Evolutionary conservation across 164 flowering plant species (phyloP), one percentile per base, ranked within the genome.

Genomic region (Brasenia schreberi): DNA sequence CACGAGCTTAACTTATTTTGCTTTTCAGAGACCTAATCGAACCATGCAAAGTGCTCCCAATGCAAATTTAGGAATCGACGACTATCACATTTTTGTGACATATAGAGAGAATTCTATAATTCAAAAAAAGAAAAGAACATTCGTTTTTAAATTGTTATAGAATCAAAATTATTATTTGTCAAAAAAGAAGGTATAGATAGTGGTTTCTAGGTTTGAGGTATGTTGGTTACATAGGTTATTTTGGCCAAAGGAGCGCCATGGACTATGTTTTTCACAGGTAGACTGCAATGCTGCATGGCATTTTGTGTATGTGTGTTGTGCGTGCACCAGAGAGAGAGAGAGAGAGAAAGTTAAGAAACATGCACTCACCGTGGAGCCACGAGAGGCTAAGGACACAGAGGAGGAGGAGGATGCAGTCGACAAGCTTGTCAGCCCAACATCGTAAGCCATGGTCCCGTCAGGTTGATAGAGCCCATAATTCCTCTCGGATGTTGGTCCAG

Each of bases 401-500:
- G 89, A 75, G 16, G 75, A 49, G 9, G 64, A 96, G 58, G 83
- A 81, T 71, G 72, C 27, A 0, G 75, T 42, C 5, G 86, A 66
- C 1, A 78, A 18, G n/a, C 82, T 70, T 1, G 80, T 68, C 18
- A 89, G 74, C 4, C 95, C 98, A 0, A 93, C 83, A 78, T 89
- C 85, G 72, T 93, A 93, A 62, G 80, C 82, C 95, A 90, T 87
- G 61, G 89, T 83, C n/a, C 85, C 87, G 65, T 93, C 91, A 6
- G 98, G 98, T 61, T 83, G 81, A 71, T 74, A 90, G 5, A 93
- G 77, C 11, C 98, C 98, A 52, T 93, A 93, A 73, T 93, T 89
- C 76, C 97, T 80, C 78, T 92, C 98, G 0, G 98, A 92, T 0
- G 89, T 84, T 0, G 95, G 93, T 0, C 98, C 98, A 1, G 96